Conservation (phyloP, 352 stramenopile genomes). For the Phytophthora ohioensis region DNA sequence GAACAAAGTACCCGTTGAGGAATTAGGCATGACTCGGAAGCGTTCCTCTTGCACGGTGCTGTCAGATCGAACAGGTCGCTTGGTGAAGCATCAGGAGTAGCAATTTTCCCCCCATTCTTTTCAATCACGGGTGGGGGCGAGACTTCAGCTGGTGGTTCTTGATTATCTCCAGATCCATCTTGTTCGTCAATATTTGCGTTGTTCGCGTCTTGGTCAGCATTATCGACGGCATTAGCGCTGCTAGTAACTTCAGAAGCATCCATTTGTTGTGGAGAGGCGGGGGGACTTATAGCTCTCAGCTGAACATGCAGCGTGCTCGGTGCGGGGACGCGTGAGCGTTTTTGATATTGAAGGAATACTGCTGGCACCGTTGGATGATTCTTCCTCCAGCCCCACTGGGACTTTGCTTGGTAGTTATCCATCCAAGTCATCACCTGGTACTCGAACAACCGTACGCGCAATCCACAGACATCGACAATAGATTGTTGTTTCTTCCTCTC, state of each 20-base stretch:
- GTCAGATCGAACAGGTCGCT: constrained; percentile 30
- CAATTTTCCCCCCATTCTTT: neutral
- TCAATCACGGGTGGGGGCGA: neutral
- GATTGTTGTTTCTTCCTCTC: constrained; percentile 2
- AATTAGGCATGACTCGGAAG: constrained; percentile 59
- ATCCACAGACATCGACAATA: constrained; percentile 25
- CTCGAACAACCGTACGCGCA: constrained; percentile 64
- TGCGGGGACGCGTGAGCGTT: constrained; percentile 38
- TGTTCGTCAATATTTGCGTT: neutral
- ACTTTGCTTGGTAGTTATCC: constrained; percentile 64
- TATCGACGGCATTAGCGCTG: neutral
- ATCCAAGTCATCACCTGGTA: constrained; percentile 73
- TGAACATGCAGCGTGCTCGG: constrained; percentile 53
- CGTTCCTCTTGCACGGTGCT: constrained; percentile 42
- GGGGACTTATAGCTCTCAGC: constrained; percentile 31
- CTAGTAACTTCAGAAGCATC: neutral
- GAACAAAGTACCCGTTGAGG: constrained; percentile 64
- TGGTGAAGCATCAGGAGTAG: neutral
- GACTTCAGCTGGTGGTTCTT: constrained; percentile 19
- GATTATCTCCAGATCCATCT: constrained; percentile 18
- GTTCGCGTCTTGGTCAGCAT: constrained; percentile 3
- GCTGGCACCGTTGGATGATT: constrained; percentile 44
- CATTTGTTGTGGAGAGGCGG: constrained; percentile 13
- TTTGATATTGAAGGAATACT: constrained; percentile 76
- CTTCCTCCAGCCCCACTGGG: constrained; percentile 55